Conservation (phyloP, 441 rosid genomes). For the Adansonia gregorii region DNA sequence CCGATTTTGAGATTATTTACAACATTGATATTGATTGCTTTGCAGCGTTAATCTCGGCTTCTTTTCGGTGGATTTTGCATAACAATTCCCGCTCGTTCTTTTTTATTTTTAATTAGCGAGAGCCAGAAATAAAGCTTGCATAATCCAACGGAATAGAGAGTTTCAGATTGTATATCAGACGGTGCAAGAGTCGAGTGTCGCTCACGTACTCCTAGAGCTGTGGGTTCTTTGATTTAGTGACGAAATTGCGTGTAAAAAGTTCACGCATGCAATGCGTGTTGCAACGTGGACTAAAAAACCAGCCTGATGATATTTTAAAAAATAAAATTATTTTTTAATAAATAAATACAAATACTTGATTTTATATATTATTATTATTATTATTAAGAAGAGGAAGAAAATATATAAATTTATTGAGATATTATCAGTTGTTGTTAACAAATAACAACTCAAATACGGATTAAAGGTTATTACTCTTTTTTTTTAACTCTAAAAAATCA, state of each 20-base stretch:
- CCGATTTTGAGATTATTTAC: conserved; percentile 7
- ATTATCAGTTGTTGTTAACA: no score
- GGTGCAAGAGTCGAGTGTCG: neutral
- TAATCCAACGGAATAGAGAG: neutral
- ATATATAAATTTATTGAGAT: no score
- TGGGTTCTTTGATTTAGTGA: neutral
- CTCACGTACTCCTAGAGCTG: neutral
- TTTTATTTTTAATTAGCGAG: neutral
- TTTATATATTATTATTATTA: no score
- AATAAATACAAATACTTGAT: neutral
- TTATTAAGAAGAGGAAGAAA: no score
- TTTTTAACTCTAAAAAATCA: no score
- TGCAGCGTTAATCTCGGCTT: conserved; percentile 38
- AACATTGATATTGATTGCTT: neutral
- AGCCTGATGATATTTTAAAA: no score
- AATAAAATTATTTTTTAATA: no score
- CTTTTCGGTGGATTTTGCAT: conserved; percentile 18
- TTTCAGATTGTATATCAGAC: neutral
- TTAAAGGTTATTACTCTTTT: no score
- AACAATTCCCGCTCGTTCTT: neutral
- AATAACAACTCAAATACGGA: no score
- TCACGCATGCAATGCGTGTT: neutral
- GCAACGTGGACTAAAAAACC: neutral
- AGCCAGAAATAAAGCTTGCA: neutral
- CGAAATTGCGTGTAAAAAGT: neutral